Conservation (phyloP, 768 basidiomycete species). For the Lactifluus volemus region DNA sequence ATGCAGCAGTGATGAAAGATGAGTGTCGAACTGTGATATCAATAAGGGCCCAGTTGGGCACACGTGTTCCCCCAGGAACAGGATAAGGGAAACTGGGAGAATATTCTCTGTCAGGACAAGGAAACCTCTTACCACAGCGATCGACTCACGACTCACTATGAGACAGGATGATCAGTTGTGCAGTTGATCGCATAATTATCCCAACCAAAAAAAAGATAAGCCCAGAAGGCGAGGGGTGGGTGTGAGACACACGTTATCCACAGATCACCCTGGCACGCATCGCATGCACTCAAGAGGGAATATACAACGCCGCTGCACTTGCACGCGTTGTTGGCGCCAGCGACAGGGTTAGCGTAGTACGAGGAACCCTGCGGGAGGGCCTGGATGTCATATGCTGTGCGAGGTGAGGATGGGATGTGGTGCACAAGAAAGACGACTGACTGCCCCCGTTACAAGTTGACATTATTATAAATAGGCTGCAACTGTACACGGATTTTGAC, state of each 20-base stretch:
- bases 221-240: no score
- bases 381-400: neutral
- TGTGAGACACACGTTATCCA: neutral
- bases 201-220: neutral
- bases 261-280: neutral
- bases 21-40: neutral
- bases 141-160: constrained; percentile 13
- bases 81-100: neutral
- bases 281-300: constrained; percentile 10
- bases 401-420: neutral
- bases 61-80: constrained; percentile 2
- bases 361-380: neutral
- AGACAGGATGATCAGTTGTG: neutral
- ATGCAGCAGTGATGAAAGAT: neutral
- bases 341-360: neutral
- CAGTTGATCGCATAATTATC: neutral
- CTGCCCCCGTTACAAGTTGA: constrained; percentile 5
- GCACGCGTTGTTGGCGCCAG: neutral
- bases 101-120: neutral
- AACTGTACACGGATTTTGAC: constrained; percentile 6
- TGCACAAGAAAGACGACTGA: neutral
- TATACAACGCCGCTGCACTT: constrained; percentile 7
- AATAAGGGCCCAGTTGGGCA: constrained; percentile 3
- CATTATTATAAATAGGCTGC: constrained; percentile 2
- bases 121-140: no score